phyloP scores from a whole-genome alignment of 768 basidiomycete genomes.

The Pisolithus sp. region DNA sequence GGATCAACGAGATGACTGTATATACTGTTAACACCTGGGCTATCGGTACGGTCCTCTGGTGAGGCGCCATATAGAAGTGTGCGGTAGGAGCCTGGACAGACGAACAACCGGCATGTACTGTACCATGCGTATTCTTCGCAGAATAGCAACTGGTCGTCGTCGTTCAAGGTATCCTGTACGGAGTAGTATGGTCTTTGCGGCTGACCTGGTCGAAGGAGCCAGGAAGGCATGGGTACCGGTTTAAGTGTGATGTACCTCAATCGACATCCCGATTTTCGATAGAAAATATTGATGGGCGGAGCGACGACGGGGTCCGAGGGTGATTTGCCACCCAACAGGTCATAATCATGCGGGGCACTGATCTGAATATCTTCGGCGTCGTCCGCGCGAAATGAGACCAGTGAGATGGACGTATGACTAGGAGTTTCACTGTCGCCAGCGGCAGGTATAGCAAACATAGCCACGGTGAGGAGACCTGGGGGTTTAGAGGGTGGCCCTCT shows the following conservation, averaged over 20 bases:
- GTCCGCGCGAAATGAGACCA: constrained; percentile 25
- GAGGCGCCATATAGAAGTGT: constrained; percentile 26
- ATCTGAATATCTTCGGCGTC: constrained; percentile 31
- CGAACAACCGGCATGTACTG: constrained; percentile 22
- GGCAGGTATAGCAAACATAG: constrained; percentile 26
- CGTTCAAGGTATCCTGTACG: constrained; percentile 19
- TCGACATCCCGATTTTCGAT: constrained; percentile 24
- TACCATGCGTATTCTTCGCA: constrained; percentile 21
- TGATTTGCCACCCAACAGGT: constrained; percentile 13
- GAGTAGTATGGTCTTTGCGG: constrained; percentile 23
- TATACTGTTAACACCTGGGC: constrained; percentile 22
- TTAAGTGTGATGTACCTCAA: constrained; percentile 25
- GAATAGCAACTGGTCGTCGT: constrained; percentile 20
- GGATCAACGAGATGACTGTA: constrained; percentile 33
- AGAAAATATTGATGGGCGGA: constrained; percentile 29
- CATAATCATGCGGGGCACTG: constrained; percentile 23
- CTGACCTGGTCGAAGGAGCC: constrained; percentile 16
- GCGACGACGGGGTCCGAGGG: constrained; percentile 19
- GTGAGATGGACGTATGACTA: constrained; percentile 20
- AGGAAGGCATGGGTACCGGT: constrained; percentile 16
- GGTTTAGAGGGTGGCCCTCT: constrained; percentile 13
- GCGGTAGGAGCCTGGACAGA: constrained; percentile 27
- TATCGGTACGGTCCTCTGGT: constrained; percentile 20
- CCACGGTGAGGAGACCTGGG: constrained; percentile 24
- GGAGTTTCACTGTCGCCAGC: constrained; percentile 24